Conservation (phyloP, 371 early-diverging fungal species). For the Zopfochytrium polystomum region DNA sequence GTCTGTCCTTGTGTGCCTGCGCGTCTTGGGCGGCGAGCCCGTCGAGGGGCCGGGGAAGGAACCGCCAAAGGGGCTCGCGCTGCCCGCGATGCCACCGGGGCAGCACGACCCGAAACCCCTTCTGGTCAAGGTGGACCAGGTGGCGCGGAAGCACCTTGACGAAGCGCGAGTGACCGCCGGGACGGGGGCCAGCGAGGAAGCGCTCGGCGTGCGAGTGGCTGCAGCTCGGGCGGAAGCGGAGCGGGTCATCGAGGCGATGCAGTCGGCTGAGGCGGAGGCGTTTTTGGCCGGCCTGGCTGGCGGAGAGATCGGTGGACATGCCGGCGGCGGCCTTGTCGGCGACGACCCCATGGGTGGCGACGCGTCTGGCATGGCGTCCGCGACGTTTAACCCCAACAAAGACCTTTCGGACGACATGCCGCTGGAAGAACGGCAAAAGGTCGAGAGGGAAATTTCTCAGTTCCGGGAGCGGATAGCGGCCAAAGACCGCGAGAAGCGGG, state of each 20-base stretch:
- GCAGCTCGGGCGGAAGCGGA: slow-evolving; percentile 6
- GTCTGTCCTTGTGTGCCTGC: slow-evolving; percentile 63
- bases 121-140: slow-evolving; percentile 69
- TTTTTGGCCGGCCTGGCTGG: slow-evolving; percentile 11
- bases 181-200: slow-evolving; percentile 4
- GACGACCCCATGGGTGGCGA: no score
- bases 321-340: slow-evolving; percentile 34
- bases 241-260: slow-evolving; percentile 13
- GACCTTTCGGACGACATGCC: slow-evolving; percentile 50
- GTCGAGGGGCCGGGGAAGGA: slow-evolving; percentile 41
- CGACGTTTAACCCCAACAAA: no score
- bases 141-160: slow-evolving; percentile 61
- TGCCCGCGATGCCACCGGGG: slow-evolving; percentile 44
- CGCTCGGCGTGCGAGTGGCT: slow-evolving; percentile 5
- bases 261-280: slow-evolving; percentile 7
- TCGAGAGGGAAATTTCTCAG: slow-evolving; percentile 63
- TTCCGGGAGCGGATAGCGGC: no score
- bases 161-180: slow-evolving; percentile 44
- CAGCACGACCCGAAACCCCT: not conserved
- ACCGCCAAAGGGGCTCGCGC: slow-evolving; percentile 37
- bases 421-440: slow-evolving; percentile 51
- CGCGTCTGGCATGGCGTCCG: no score
- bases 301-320: slow-evolving; percentile 18
- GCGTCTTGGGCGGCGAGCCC: slow-evolving; percentile 68
- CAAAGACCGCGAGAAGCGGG: no score